phyloP scores from a whole-genome alignment of 371 early-diverging fungal genomes.

The Actinomortierella ambigua region DNA sequence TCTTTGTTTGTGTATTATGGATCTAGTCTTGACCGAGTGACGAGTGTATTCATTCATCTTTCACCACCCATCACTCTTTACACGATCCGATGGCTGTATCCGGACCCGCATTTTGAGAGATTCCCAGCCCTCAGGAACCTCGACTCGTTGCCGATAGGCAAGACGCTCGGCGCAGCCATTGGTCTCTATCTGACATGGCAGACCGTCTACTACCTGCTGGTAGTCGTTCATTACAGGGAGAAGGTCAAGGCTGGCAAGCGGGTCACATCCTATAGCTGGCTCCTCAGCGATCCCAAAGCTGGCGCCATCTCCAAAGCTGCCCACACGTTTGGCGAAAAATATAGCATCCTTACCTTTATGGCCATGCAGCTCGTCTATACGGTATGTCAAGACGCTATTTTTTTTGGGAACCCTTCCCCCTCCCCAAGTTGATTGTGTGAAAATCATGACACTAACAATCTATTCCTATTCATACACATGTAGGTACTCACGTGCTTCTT shows the following conservation, averaged over 20 bases:
- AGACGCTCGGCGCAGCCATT: slow-evolving; percentile 55
- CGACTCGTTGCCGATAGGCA: slow-evolving; percentile 41
- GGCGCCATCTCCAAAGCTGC: slow-evolving; percentile 57
- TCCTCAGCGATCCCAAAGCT: slow-evolving; percentile 60
- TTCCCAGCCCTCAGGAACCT: slow-evolving; percentile 53
- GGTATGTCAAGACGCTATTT: slow-evolving; percentile 46
- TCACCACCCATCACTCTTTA: slow-evolving; percentile 69
- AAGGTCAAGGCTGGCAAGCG: slow-evolving; percentile 69
- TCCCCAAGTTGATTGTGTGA: slow-evolving; percentile 6
- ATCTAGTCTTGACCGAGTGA: slow-evolving; percentile 78
- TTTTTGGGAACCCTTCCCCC: slow-evolving; percentile 51
- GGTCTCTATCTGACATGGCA: slow-evolving; percentile 72
- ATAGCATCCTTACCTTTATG: slow-evolving; percentile 71
- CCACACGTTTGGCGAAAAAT: slow-evolving; percentile 56
- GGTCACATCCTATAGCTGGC: slow-evolving; percentile 71
- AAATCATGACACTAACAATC: too few species aligned
- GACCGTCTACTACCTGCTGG: slow-evolving; percentile 65
- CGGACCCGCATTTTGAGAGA: slow-evolving; percentile 42
- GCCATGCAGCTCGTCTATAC: slow-evolving; percentile 66
- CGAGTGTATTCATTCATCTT: slow-evolving; percentile 74
- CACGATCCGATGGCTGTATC: slow-evolving; percentile 66
- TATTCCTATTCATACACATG: too few species aligned
- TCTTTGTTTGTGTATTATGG: slow-evolving; percentile 46
- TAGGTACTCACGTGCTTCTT: slow-evolving; percentile 46
- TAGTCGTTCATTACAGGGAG: slow-evolving; percentile 61